Base-by-base conservation (phyloP, 73 alveolate genomes). In the Paramecium tetraurelia region DNA sequence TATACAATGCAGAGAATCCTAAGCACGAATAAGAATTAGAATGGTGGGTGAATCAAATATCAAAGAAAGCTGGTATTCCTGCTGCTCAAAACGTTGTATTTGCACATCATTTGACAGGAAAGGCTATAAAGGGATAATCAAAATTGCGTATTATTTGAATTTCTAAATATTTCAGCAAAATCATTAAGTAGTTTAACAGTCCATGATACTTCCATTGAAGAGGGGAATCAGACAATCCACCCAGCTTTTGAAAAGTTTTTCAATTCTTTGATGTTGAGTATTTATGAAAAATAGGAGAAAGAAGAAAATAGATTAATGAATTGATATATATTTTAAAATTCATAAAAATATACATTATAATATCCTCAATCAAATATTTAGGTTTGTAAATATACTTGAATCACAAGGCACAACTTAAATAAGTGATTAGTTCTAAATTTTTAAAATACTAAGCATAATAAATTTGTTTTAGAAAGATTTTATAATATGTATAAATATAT, bases 221-320 rank as follows among this genome's bases (percentile, higher is more conserved):
- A 95, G 35, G 96, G 95, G 27, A 80, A 93, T n/a, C 80, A 40
- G 41, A 95, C 97, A 29, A 89, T 95, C 18, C 92, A 84, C 44
- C 95, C 95, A 22, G 95, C 96, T 5, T 95, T 95, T 77, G 98
- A 95, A 31, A 94, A 92, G 58, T 94, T 94, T 71, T 94, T 95
- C 83, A 77, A 87, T 22, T 93, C 94, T 63, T 85, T 95, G 33
- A 72, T 95, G 95, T 90, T 80, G 87, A 48, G 86, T 35, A 41
- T 94, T 44, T 93, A 93, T 40, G 98, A 93, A 83, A 72, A 86
- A 89, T 89, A 93, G 46, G 98, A 95, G 50, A 41, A 77, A 18
- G 96, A 94, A 20, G 98, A 95, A 69, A 95, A 75, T 75, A 94
- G 92, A 70, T 89, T 95, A 58, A 95, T 95, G 98, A 86, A 58